These are phyloP conservation scores for Aethionema arabicum DNA, from an alignment of 345 rosid species.

Conservation along the genomic window DNA sequence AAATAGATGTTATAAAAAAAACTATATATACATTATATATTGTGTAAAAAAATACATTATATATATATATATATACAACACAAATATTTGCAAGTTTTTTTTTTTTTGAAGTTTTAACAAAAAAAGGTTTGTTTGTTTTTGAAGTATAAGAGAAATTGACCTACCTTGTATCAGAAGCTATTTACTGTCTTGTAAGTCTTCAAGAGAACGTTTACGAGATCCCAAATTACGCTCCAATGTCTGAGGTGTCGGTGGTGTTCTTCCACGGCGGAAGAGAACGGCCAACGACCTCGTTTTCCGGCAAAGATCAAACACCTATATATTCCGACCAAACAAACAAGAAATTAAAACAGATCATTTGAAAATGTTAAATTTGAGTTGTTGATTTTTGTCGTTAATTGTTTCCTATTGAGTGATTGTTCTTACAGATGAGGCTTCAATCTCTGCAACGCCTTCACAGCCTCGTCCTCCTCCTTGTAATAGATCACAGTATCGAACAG, in stretches of 20 bases:
- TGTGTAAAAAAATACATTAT: no score
- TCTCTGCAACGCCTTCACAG: constrained; percentile 95
- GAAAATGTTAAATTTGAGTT: neutral
- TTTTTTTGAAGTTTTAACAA: no score
- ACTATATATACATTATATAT: no score
- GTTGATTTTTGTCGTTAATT: neutral
- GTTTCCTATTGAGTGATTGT: neutral
- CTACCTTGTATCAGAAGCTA: constrained; percentile 18
- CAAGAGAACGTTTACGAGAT: constrained; percentile 88
- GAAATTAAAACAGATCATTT: neutral
- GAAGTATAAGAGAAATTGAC: neutral
- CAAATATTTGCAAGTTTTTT: constrained; percentile 13
- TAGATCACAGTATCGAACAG: constrained; percentile 79
- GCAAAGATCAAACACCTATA: constrained; percentile 95
- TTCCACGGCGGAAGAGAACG: constrained; percentile 78
- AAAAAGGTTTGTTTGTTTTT: no score
- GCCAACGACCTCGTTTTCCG: constrained; percentile 77
- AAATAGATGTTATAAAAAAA: no score
- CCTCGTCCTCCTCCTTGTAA: constrained; percentile 95
- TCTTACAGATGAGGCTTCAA: constrained; percentile 91
- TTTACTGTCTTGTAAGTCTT: constrained; percentile 56
- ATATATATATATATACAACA: constrained; percentile 17
- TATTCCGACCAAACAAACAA: constrained; percentile 16
- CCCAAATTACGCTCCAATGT: constrained; percentile 79
- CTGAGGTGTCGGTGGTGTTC: constrained; percentile 84